A percentile compares a stretch with the other conserved stretches of the same genome.
Evolutionary conservation across 352 stramenopile genomes (phyloP).

Genomic region (Nannochloropsis limnetica): DNA sequence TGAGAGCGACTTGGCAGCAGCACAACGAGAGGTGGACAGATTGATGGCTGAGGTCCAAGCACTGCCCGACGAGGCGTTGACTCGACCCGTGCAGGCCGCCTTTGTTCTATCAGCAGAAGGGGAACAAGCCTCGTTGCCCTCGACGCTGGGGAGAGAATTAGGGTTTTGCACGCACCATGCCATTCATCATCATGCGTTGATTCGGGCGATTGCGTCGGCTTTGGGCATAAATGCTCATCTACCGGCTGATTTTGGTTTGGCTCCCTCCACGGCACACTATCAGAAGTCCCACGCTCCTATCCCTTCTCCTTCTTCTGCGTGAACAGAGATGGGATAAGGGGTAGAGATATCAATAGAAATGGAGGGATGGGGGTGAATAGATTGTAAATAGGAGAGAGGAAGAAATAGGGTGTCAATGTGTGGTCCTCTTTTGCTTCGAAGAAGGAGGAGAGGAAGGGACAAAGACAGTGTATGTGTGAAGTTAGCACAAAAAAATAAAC

Average conservation of each 20-base stretch:
- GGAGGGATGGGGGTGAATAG: too few relatives aligned
- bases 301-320: not conserved
- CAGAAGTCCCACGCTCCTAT: not conserved
- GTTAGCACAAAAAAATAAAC: not conserved
- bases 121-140: not conserved
- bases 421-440: too few relatives aligned
- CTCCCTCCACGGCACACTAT: not conserved
- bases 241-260: constrained; percentile 8
- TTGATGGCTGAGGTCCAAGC: constrained; percentile 6
- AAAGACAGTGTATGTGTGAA: not conserved
- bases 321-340: too few relatives aligned
- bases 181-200: constrained; percentile 30
- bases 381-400: too few relatives aligned
- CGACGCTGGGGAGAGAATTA: constrained; percentile 5
- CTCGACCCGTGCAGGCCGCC: not conserved
- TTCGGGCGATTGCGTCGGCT: not conserved
- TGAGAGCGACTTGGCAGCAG: not conserved
- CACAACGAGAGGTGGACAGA: not conserved
- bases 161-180: constrained; percentile 19
- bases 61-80: not conserved
- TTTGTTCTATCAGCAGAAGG: constrained; percentile 12
- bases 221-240: not conserved
- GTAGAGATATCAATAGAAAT: too few relatives aligned
- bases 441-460: too few relatives aligned
- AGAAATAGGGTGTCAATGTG: too few relatives aligned